phyloP scores from a whole-genome alignment of 1,139 yeast genomes.

The Geotrichum citri-aurantii region DNA sequence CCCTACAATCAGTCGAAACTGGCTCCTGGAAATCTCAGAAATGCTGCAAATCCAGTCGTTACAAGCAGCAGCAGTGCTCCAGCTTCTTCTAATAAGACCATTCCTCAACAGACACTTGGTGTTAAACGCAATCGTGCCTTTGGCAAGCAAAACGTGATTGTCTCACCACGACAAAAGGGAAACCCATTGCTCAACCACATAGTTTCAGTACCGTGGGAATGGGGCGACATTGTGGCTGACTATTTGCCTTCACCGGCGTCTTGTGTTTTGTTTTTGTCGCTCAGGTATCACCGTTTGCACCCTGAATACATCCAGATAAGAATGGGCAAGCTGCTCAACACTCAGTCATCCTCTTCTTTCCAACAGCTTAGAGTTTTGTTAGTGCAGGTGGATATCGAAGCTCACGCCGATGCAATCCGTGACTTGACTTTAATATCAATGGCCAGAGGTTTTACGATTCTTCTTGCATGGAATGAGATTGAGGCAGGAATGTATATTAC shows the following conservation, averaged over 20 bases:
- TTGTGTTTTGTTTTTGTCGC: slow-evolving; percentile 62
- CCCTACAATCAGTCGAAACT: background rate
- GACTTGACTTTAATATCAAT: slow-evolving; percentile 68
- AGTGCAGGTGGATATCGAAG: slow-evolving; percentile 72
- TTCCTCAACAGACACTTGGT: slow-evolving; percentile 2
- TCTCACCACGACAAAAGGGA: slow-evolving; percentile 52
- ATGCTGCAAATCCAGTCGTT: background rate
- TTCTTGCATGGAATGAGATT: slow-evolving; percentile 74
- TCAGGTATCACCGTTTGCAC: slow-evolving; percentile 78
- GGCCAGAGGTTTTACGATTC: slow-evolving; percentile 56
- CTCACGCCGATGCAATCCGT: slow-evolving; percentile 61
- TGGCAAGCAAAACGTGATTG: slow-evolving; percentile 36
- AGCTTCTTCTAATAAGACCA: background rate
- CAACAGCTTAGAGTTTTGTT: slow-evolving; percentile 51
- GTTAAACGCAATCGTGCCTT: slow-evolving; percentile 16
- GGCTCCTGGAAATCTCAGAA: slow-evolving; percentile 6
- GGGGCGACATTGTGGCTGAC: slow-evolving; percentile 44
- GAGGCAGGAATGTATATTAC: slow-evolving; percentile 78
- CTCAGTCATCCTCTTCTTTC: slow-evolving; percentile 3
- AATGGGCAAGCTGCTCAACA: slow-evolving; percentile 51
- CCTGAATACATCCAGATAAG: slow-evolving; percentile 81
- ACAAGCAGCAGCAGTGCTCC: background rate
- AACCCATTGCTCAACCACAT: slow-evolving; percentile 52
- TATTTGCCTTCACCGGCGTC: slow-evolving; percentile 65
- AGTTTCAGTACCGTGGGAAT: slow-evolving; percentile 46